These are phyloP conservation scores for Rhodotorula mucilaginosa DNA, from an alignment of 1,284 basidiomycete genomes.

Conservation along the genomic window DNA sequence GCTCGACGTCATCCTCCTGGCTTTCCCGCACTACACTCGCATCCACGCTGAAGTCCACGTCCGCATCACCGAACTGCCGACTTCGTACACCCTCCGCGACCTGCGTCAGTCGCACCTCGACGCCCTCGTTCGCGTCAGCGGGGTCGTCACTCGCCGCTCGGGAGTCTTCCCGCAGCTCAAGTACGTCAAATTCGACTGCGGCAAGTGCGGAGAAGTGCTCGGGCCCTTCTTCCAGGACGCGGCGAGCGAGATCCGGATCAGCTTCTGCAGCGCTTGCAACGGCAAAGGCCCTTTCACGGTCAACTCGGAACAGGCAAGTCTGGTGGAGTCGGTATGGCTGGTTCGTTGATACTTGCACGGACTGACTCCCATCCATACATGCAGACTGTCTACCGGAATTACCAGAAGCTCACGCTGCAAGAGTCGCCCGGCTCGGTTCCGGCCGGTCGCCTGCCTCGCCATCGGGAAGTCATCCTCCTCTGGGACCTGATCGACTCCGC, in stretches of 20 bases:
- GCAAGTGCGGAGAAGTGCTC: conserved; percentile 82
- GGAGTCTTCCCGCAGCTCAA: conserved; percentile 99
- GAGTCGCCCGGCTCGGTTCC: conserved; percentile 98
- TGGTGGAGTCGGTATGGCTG: no score
- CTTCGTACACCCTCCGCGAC: conserved; percentile 84
- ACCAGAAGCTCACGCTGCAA: conserved; percentile 98
- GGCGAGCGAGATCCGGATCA: conserved; percentile 87
- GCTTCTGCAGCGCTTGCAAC: conserved; percentile 90
- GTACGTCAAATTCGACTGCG: conserved; percentile 98
- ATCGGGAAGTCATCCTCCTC: conserved; percentile 91
- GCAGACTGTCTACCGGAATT: conserved; percentile 97
- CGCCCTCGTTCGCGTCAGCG: conserved; percentile 89
- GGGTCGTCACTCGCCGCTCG: conserved; percentile 93
- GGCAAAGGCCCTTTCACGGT: conserved; percentile 91
- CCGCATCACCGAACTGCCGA: conserved; percentile 88
- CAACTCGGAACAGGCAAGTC: conserved; percentile 83
- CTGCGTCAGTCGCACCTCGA: conserved; percentile 89
- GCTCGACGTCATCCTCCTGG: conserved; percentile 86
- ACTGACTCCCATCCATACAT: not conserved
- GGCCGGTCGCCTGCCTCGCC: conserved; percentile 90
- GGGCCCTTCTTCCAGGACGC: conserved; percentile 99
- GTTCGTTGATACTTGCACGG: no score
- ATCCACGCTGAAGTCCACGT: conserved; percentile 99
- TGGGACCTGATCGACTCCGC: conserved; percentile 98
- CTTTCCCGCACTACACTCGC: conserved; percentile 92